These are phyloP conservation scores for Gloeopeniophorella convolvens DNA, from an alignment of 768 basidiomycete genomes.

Conservation along the genomic window DNA sequence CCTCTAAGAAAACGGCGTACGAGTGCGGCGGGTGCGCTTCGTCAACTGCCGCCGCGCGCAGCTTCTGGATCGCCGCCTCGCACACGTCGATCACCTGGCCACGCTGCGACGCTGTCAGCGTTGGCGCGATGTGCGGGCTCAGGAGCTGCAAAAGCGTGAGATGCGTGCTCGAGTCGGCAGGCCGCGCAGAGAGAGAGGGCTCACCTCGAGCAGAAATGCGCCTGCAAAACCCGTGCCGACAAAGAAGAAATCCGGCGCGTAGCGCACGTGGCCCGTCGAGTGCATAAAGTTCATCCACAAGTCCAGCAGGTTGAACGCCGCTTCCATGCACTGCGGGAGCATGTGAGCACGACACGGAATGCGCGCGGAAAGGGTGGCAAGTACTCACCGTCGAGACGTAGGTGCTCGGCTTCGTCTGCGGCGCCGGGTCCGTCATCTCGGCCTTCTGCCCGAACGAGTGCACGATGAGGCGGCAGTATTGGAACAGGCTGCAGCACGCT, in stretches of 20 bases:
- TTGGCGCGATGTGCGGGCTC: slow-evolving; percentile 11
- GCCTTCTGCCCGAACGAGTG: slow-evolving; percentile 18
- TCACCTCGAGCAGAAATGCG: slow-evolving; percentile 20
- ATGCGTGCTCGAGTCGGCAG: slow-evolving; percentile 18
- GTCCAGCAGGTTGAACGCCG: slow-evolving; percentile 11
- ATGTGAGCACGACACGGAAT: neutral
- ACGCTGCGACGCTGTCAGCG: slow-evolving; percentile 8
- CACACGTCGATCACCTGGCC: neutral
- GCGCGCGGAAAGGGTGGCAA: neutral
- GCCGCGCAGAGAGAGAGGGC: neutral
- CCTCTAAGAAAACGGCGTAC: slow-evolving; percentile 16
- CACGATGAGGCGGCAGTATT: slow-evolving; percentile 19
- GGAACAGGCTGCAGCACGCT: slow-evolving; percentile 12
- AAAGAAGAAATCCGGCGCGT: slow-evolving; percentile 22
- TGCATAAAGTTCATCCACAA: slow-evolving; percentile 15
- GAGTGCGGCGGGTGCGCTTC: slow-evolving; percentile 9
- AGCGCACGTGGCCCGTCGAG: slow-evolving; percentile 5
- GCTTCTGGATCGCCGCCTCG: neutral
- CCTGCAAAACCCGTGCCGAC: slow-evolving; percentile 17
- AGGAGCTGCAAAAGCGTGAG: slow-evolving; percentile 6
- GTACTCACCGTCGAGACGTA: slow-evolving; percentile 11
- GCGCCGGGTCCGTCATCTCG: neutral
- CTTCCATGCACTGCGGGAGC: slow-evolving; percentile 12
- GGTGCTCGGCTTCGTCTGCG: slow-evolving; percentile 1
- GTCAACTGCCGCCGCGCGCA: slow-evolving; percentile 10